Evolutionary conservation across 163 green algal species (phyloP), one percentile per base, ranked within the genome.

Genomic region (Chloroidium sp.): DNA sequence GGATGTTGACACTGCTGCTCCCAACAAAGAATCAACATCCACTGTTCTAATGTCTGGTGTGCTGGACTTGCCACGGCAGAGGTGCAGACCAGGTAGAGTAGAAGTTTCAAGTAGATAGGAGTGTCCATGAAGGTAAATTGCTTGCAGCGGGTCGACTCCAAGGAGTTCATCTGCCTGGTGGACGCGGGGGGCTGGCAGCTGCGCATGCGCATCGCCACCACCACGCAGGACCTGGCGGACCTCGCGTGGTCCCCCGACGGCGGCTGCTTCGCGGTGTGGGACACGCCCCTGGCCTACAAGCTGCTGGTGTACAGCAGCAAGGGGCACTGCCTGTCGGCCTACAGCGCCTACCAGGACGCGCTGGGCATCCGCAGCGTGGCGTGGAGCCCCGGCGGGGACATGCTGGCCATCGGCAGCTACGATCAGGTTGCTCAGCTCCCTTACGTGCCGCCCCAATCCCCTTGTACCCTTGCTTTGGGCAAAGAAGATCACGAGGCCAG

Each of bases 361-460:
- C 86, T 98, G 61, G 95, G 94, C 10, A 82, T 97, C 64, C 92
- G 92, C 82, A 78, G 76, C 59, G 83, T 91, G 1, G 62, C 82
- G 2, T 98, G 95, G 95, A 91, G 85, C 4, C 89, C 92, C 4
- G 86, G 78, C 3, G 93, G 94, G 10, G 87, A 96, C 79, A 68
- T 97, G 72, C 88, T 98, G 14, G 92, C 92, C 14, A 78, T 97
- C n/a, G 94, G 94, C 6, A 92, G 85, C 77, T 96, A 89, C 80
- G 94, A 97, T 79, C 85, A 94, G 86, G 91, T 90, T 36, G 36
- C 36, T 74, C 68, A 57, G 68, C 68, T 74, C 68, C 68, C 13
- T 74, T 1, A 74, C 1, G 68, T 1, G 68, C n/a, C 68, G n/a
- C 68, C 68, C 13, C 68, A 74, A 74, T 36, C 36, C 36, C 36